Evolutionary conservation across 2,329 filamentous ascomycete genomes (phyloP).

Genomic region (Aspergillus sp.): DNA sequence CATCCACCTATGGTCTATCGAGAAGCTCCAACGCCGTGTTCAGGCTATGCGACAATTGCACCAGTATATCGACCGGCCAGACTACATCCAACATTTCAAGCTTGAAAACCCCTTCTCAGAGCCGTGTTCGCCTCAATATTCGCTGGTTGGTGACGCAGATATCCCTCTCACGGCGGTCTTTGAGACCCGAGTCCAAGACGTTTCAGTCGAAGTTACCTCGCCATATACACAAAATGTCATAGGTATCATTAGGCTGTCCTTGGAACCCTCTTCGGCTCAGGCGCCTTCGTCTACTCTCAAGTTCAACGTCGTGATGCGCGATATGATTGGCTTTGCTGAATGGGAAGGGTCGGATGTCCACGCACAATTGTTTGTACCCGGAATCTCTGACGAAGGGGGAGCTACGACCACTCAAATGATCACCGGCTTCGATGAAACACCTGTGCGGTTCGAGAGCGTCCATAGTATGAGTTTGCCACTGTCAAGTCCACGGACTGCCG

Average conservation of each 20-base stretch:
- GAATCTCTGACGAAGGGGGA: conserved; percentile 83
- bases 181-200: conserved; percentile 91
- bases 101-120: conserved; percentile 93
- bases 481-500: conserved; percentile 71
- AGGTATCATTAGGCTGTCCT: conserved; percentile 83
- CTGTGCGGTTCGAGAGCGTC: conserved; percentile 93
- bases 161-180: conserved; percentile 92
- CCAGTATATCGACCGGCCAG: conserved; percentile 92
- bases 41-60: conserved; percentile 95
- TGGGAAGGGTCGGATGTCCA: conserved; percentile 94
- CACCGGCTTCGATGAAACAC: conserved; percentile 86
- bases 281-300: conserved; percentile 91
- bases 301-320: conserved; percentile 98
- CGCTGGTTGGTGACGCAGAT: conserved; percentile 87
- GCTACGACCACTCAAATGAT: conserved; percentile 96
- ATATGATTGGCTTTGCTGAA: conserved; percentile 91
- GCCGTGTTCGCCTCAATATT: conserved; percentile 86
- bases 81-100: conserved; percentile 90
- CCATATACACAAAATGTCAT: conserved; percentile 89
- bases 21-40: conserved; percentile 85
- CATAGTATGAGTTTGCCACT: conserved; percentile 96
- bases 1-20: conserved; percentile 89
- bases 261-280: conserved; percentile 91
- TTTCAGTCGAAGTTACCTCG: conserved; percentile 84
- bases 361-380: conserved; percentile 93